Evolutionary conservation across 345 rosid species (phyloP), one percentile per base, ranked within the genome.

Genomic region (Eucalyptus guilfoylei): DNA sequence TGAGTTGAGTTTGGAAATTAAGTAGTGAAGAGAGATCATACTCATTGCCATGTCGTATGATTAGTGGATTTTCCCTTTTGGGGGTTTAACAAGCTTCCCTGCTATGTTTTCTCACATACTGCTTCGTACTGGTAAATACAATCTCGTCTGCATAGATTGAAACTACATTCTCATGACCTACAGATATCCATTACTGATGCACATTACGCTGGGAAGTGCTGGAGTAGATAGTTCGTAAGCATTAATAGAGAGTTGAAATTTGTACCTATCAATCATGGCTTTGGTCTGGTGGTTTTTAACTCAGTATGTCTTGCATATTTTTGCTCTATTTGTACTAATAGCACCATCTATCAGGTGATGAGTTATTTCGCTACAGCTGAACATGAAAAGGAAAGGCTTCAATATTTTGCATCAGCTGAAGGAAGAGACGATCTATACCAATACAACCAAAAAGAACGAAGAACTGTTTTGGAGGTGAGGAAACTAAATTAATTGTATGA

Each of bases 371-470:
- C 99, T 47, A 92, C 95, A 91, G 97, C 97, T 52, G 91, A 94
- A 89, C 97, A 95, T 90, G 99, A 98, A 91, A 96, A 91, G 93
- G 98, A 97, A 89, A 96, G 96, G 90, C 98, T 98, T 89, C 94
- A 94, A 89, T 96, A 97, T 92, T 98, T 98, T 92, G 93, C 93
- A 67, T 98, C 99, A 45, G 89, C 99, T 87, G 98, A 98, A 92
- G 99, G 99, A 92, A 92, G 98, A 89, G 98, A 98, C 86, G 99
- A 96, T 92, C 94, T 98, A 49, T 98, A 96, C 94, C 93, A 95
- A 88, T 98, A 98, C 93, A 98, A 98, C 93, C 97, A 95, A 91
- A 98, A 97, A 93, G 99, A 96, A 90, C 91, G 97, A 47, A 95
- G 97, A 94, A 95, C 97, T 90, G 96, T 98, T 89, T 92, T 98